phyloP scores from a whole-genome alignment of 2,329 filamentous ascomycete species.

The Rugonectria rugulosa region DNA sequence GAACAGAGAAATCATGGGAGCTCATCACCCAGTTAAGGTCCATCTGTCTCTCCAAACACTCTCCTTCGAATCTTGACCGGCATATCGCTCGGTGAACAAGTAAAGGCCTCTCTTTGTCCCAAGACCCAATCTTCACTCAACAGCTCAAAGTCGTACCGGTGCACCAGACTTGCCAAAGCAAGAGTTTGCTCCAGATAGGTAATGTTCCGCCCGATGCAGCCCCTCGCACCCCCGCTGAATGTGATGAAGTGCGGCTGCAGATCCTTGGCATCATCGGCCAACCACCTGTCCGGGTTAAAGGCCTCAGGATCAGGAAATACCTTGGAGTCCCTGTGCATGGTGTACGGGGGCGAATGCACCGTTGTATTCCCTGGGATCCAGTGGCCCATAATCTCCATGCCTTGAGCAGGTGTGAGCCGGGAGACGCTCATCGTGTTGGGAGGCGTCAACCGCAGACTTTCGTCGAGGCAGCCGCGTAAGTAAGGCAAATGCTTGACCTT shows the following conservation, averaged over 20 bases:
- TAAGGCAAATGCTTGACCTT: conserved; percentile 60
- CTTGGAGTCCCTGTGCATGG: conserved; percentile 48
- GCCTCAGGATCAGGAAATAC: conserved; percentile 50
- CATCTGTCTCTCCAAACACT: conserved; percentile 22
- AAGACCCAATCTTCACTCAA: conserved; percentile 28
- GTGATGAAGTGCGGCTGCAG: conserved; percentile 49
- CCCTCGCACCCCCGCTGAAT: conserved; percentile 51
- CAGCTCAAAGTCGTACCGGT: conserved; percentile 51
- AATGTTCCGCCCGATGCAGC: conserved; percentile 52
- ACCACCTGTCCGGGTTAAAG: conserved; percentile 52
- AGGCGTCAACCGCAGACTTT: conserved; percentile 47
- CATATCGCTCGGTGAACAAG: conserved; percentile 30
- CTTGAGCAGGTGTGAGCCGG: conserved; percentile 41
- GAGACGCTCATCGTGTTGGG: conserved; percentile 40
- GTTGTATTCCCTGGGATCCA: conserved; percentile 47
- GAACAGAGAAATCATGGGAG: too few species aligned
- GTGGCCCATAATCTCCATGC: conserved; percentile 41
- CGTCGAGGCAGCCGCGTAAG: conserved; percentile 60
- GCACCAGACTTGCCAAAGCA: conserved; percentile 50
- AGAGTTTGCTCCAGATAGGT: conserved; percentile 56
- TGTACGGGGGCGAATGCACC: conserved; percentile 48
- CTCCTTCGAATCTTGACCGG: conserved; percentile 35
- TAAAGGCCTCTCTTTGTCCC: conserved; percentile 33
- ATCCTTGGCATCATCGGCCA: conserved; percentile 44
- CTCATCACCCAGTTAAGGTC: too few species aligned